These are phyloP conservation scores for Ogataea angusta DNA, from an alignment of 805 yeast species.

Conservation along the genomic window DNA sequence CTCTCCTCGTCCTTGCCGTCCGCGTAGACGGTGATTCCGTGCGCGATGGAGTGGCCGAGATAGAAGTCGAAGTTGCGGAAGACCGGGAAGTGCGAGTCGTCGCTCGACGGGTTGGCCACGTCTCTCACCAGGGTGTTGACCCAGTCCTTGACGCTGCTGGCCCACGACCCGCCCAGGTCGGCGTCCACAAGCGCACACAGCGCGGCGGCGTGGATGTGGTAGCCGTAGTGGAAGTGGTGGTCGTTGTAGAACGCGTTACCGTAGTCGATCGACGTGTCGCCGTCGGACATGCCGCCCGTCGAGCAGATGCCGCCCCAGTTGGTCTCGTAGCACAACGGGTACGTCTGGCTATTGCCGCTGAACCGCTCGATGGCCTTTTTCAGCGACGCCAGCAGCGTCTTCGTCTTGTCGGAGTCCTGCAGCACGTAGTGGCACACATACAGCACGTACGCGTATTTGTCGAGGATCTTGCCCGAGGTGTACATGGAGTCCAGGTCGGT, in stretches of 20 bases:
- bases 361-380: constrained; percentile 67
- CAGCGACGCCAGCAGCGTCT: constrained; percentile 50
- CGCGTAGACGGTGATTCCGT: constrained; percentile 52
- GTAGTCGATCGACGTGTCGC: constrained; percentile 55
- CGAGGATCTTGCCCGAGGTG: constrained; percentile 80
- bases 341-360: constrained; percentile 58
- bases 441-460: constrained; percentile 82
- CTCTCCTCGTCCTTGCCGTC: constrained; percentile 70
- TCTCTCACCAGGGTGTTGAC: constrained; percentile 59
- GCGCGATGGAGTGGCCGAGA: constrained; percentile 68
- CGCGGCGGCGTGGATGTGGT: constrained; percentile 70
- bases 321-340: constrained; percentile 73
- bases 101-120: constrained; percentile 54
- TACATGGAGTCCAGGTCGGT: constrained; percentile 54
- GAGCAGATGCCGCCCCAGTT: constrained; percentile 74
- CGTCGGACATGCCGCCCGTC: constrained; percentile 49
- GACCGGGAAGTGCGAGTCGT: constrained; percentile 54
- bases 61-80: constrained; percentile 63
- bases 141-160: constrained; percentile 46
- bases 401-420: constrained; percentile 49
- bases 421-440: constrained; percentile 66
- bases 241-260: constrained; percentile 72
- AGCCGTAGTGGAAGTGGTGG: constrained; percentile 76
- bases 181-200: constrained; percentile 53
- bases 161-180: constrained; percentile 50